phyloP scores from a whole-genome alignment of 768 basidiomycete species.

The Leucogyrophana mollusca region DNA sequence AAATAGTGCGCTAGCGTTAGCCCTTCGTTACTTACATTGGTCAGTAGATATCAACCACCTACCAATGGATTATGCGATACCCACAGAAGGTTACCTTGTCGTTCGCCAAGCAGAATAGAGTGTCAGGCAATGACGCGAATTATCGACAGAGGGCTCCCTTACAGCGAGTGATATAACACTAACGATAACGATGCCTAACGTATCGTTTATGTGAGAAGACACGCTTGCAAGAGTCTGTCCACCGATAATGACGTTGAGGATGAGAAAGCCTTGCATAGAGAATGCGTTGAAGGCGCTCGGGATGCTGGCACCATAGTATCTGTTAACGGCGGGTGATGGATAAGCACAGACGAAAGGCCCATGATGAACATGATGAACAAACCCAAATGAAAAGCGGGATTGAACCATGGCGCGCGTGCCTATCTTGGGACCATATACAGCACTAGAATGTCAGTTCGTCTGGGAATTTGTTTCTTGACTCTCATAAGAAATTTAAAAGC shows the following conservation, averaged over 20 bases:
- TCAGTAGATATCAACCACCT: neutral
- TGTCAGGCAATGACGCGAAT: too few species aligned
- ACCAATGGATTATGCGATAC: slow-evolving; percentile 60
- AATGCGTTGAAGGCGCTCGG: slow-evolving; percentile 48
- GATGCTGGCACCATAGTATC: slow-evolving; percentile 38
- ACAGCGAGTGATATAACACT: slow-evolving; percentile 29
- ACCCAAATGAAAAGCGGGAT: slow-evolving; percentile 54
- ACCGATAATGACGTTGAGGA: slow-evolving; percentile 60
- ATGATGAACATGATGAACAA: slow-evolving; percentile 11
- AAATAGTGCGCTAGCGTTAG: neutral
- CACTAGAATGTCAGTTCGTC: slow-evolving; percentile 31
- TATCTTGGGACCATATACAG: slow-evolving; percentile 52
- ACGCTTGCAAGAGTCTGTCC: slow-evolving; percentile 60
- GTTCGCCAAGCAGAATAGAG: too few species aligned
- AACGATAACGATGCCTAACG: slow-evolving; percentile 32
- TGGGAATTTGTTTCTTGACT: too few species aligned
- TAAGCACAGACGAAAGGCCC: slow-evolving; percentile 7
- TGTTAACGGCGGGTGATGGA: slow-evolving; percentile 21
- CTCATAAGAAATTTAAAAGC: slow-evolving; percentile 2
- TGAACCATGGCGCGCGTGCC: slow-evolving; percentile 61
- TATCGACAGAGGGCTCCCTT: slow-evolving; percentile 8
- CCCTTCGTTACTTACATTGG: too few species aligned
- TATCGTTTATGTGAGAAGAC: slow-evolving; percentile 27
- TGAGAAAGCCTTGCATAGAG: slow-evolving; percentile 54
- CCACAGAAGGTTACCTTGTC: slow-evolving; percentile 71